Evolutionary conservation across 2,329 filamentous ascomycete genomes (phyloP).

Genomic region (Coleophoma eucalyptorum): DNA sequence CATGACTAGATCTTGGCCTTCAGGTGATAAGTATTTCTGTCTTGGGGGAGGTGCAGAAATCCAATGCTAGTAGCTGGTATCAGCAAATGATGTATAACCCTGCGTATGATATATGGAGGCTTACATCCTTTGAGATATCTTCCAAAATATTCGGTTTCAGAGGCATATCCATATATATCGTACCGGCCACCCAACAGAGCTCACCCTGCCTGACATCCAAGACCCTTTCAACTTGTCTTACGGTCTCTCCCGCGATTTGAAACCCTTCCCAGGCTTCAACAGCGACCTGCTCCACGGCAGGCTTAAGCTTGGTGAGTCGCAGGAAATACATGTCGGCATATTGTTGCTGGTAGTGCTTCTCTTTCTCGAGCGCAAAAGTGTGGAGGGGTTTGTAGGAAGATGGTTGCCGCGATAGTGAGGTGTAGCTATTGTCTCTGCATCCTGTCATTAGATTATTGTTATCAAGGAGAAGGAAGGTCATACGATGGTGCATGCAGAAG

Average conservation of each 20-base stretch:
- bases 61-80: constrained; percentile 61
- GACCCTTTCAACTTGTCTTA: constrained; percentile 77
- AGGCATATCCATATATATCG: constrained; percentile 95
- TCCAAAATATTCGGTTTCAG: constrained; percentile 95
- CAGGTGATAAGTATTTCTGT: constrained; percentile 69
- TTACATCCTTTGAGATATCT: constrained; percentile 87
- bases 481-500: constrained; percentile 48
- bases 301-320: constrained; percentile 82
- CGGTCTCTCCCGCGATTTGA: constrained; percentile 72
- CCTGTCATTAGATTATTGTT: constrained; percentile 2
- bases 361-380: constrained; percentile 69
- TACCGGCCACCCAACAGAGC: constrained; percentile 92
- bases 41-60: constrained; percentile 76
- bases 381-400: constrained; percentile 71
- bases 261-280: constrained; percentile 73
- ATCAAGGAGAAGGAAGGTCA: constrained; percentile 17
- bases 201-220: constrained; percentile 94
- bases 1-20: constrained; percentile 65
- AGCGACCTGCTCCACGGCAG: constrained; percentile 72
- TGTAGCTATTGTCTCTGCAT: constrained; percentile 14
- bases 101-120: constrained; percentile 19
- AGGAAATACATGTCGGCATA: constrained; percentile 98
- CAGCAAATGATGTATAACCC: constrained; percentile 1
- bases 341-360: constrained; percentile 84
- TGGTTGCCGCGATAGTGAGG: constrained; percentile 45